A percentile compares a stretch with the other conserved stretches of the same genome.
Conservation (phyloP, 2,329 filamentous ascomycete genomes). For the Arthrobotrys pseudoclavata region DNA sequence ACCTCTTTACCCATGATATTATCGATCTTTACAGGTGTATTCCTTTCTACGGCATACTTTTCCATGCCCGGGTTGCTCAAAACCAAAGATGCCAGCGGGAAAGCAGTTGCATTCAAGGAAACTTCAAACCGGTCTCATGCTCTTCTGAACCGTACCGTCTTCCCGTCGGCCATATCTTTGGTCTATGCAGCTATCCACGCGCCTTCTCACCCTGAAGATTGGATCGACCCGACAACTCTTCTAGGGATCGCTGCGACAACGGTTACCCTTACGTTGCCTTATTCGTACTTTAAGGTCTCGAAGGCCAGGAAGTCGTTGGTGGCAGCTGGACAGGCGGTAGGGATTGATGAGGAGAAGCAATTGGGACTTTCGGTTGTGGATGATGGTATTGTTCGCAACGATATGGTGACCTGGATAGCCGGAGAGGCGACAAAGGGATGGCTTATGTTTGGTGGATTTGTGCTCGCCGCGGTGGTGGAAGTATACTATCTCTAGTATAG, state of each 20-base stretch:
- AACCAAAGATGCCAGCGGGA: constrained; percentile 22
- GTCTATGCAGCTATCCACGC: constrained; percentile 37
- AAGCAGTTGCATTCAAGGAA: constrained; percentile 38
- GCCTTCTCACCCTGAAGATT: constrained; percentile 30
- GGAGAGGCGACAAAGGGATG: constrained; percentile 41
- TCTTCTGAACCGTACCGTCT: constrained; percentile 31
- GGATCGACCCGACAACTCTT: constrained; percentile 36
- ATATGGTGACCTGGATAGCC: constrained; percentile 18
- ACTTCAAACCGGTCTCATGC: constrained; percentile 16
- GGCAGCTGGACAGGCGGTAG: constrained; percentile 30
- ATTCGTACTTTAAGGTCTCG: constrained; percentile 38
- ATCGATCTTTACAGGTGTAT: constrained; percentile 5
- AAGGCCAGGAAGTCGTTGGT: constrained; percentile 27
- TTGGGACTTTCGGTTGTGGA: constrained; percentile 37
- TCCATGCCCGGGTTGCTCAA: constrained; percentile 33
- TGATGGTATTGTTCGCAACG: constrained; percentile 25
- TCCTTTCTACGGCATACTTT: constrained; percentile 41
- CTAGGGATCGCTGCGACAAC: constrained; percentile 34
- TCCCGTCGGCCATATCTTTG: constrained; percentile 35
- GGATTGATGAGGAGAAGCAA: constrained; percentile 31
- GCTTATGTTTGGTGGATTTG: constrained; percentile 36
- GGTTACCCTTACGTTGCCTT: constrained; percentile 31
- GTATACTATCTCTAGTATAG: constrained; percentile 30
- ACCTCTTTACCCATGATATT: neutral
- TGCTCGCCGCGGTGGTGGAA: constrained; percentile 22